Percentiles rank a stretch among this genome's conserved stretches.
Evolutionary conservation across 139 green algal genomes (phyloP).

Genomic region (Spirogloea muscicola): DNA sequence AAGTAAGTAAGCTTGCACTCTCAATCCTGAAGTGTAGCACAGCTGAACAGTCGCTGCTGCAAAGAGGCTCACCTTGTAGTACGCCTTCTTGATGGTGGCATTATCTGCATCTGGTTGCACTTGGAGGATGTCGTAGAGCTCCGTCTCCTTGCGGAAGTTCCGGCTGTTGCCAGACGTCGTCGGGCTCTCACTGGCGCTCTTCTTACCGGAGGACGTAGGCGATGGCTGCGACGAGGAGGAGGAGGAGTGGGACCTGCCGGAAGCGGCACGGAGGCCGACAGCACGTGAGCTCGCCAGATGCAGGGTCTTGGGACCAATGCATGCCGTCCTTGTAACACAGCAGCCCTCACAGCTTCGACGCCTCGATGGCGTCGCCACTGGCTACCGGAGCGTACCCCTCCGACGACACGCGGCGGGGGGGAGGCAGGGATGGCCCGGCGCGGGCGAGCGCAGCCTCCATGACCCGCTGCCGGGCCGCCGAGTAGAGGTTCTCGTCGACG

Average conservation of each 20-base stretch:
- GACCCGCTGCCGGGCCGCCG: constrained; percentile 10
- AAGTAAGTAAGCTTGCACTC: too few species aligned
- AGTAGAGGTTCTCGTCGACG: constrained; percentile 28
- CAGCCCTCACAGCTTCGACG: too few species aligned
- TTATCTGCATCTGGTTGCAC: constrained; percentile 59
- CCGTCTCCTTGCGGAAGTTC: constrained; percentile 26
- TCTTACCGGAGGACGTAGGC: neutral
- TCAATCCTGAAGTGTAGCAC: too few species aligned
- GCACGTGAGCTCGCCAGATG: too few species aligned
- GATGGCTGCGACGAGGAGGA: neutral
- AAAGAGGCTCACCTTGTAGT: constrained; percentile 53
- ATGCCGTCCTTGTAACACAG: too few species aligned
- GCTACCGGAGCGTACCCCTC: too few species aligned
- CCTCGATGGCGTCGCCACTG: too few species aligned
- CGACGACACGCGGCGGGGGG: too few species aligned
- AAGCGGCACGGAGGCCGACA: neutral
- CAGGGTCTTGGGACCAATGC: too few species aligned
- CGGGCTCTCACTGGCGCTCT: neutral
- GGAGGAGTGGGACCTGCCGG: neutral
- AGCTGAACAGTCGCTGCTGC: too few species aligned
- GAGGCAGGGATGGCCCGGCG: too few species aligned
- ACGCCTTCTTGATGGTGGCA: constrained; percentile 58
- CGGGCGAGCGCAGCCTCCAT: constrained; percentile 37
- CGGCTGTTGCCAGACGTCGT: neutral
- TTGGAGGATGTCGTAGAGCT: constrained; percentile 83